Evolutionary conservation across 1,139 yeast genomes (phyloP), one percentile per base, ranked within the genome.

Genomic region (Scheffersomyces lignicola): DNA sequence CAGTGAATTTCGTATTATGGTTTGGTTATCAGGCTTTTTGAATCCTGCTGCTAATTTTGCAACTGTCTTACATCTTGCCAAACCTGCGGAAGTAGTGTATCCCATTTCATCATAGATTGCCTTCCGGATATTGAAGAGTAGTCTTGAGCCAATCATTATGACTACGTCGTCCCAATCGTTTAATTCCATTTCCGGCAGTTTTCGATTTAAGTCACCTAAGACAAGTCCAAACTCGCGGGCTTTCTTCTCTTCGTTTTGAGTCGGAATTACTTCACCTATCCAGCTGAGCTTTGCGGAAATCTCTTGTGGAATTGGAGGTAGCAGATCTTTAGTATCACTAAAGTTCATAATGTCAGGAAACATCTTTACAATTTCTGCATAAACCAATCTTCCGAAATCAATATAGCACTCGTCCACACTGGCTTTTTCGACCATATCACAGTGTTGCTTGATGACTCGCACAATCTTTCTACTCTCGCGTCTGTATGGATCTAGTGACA

Each of bases 391-490:
- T 0, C 97, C 96, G 27, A 92, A 58, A 58, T 92, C 97, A 45
- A 92, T 49, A 54, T 84, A 92, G 32, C 92, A 83, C 60, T 92
- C 98, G 60, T 92, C 98, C 11, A 90, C 94, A 59, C 97, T 89
- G 0, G 97, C 97, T 61, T 90, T 90, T 53, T 92, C 96, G 1
- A 89, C 87, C 29, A 72, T 48, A 45, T 80, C 87, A 54, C 88
- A 82, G 33, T 62, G 57, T 5, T 54, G 45, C 39, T 62, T 60
- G 47, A 92, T 73, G 1, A 90, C 64, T 31, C 75, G 68, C 50
- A 89, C 68, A 40, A 92, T 83, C 58, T 84, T 86, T 16, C 96
- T 65, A 43, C 95, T 83, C 50, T 88, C 96, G 40, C 95, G 61
- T 40, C 98, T 67, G 54, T 90, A 92, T 0, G 96, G 96, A 53